phyloP scores from a whole-genome alignment of 345 rosid genomes.

The Moricandia moricandioides region DNA sequence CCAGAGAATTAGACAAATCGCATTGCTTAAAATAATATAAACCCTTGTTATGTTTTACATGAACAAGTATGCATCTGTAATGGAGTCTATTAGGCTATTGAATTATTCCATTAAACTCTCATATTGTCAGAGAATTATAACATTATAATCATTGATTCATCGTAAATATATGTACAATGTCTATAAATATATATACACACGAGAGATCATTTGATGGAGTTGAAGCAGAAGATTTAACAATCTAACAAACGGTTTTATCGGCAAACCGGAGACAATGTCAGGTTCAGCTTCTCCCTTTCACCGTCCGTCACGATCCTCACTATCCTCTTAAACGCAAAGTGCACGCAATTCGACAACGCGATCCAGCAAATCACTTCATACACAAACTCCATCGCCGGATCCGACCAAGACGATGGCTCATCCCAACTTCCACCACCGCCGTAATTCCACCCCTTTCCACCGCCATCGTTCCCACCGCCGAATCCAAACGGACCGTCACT shows the following conservation, averaged over 20 bases:
- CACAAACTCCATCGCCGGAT: slow-evolving; percentile 65
- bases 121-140: background rate
- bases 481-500: slow-evolving; percentile 45
- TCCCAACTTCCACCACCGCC: slow-evolving; percentile 60
- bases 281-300: slow-evolving; percentile 57
- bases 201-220: background rate
- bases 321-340: slow-evolving; percentile 77
- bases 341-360: slow-evolving; percentile 78
- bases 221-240: background rate
- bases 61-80: slow-evolving; percentile 16
- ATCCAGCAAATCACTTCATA: slow-evolving; percentile 96
- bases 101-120: background rate
- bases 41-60: background rate
- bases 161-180: background rate
- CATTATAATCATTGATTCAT: background rate
- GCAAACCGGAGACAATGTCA: slow-evolving; percentile 53
- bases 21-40: background rate
- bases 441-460: slow-evolving; percentile 68
- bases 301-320: slow-evolving; percentile 49
- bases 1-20: slow-evolving; percentile 5
- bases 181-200: background rate
- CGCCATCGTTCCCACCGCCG: slow-evolving; percentile 49
- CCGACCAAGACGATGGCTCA: slow-evolving; percentile 54
- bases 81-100: background rate
- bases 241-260: slow-evolving; percentile 21